These are phyloP conservation scores for Abrus pulchellus DNA, from an alignment of 306 rosid species.

Conservation along the genomic window DNA sequence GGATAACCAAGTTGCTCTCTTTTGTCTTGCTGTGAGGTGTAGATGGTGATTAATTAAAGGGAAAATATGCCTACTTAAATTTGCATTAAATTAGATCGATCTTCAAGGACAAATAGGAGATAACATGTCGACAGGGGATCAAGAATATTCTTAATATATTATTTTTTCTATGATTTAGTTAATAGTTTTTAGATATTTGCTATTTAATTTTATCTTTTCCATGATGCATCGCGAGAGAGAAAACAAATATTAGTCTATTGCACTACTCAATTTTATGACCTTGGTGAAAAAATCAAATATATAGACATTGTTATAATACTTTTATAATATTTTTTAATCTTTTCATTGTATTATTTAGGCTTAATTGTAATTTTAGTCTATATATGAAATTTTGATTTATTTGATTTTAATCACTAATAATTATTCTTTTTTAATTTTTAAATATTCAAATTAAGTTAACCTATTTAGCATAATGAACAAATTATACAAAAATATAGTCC, in stretches of 20 bases:
- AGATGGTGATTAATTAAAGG: neutral
- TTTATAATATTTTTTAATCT: too few relatives aligned
- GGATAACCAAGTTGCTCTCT: conserved; percentile 30
- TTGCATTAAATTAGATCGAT: conserved; percentile 40
- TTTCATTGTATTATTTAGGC: too few relatives aligned
- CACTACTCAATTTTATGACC: too few relatives aligned
- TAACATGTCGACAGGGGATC: conserved; percentile 50
- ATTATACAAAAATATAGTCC: too few relatives aligned
- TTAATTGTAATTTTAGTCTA: too few relatives aligned
- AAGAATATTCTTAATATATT: neutral
- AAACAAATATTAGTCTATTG: neutral
- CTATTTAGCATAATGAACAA: too few relatives aligned
- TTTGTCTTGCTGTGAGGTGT: conserved; percentile 15
- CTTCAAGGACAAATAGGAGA: neutral
- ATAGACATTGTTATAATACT: too few relatives aligned
- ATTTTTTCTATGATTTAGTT: neutral
- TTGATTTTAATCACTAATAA: too few relatives aligned
- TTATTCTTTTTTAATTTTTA: too few relatives aligned
- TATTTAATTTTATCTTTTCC: conserved; percentile 18
- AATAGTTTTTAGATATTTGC: neutral
- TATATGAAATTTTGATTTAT: too few relatives aligned
- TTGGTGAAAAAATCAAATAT: too few relatives aligned
- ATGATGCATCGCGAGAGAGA: neutral
- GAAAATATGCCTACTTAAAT: conserved; percentile 13
- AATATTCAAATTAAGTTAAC: too few relatives aligned